Evolutionary conservation across 202 grass and related monocot species (phyloP).

Genomic region (Setaria viridis): DNA sequence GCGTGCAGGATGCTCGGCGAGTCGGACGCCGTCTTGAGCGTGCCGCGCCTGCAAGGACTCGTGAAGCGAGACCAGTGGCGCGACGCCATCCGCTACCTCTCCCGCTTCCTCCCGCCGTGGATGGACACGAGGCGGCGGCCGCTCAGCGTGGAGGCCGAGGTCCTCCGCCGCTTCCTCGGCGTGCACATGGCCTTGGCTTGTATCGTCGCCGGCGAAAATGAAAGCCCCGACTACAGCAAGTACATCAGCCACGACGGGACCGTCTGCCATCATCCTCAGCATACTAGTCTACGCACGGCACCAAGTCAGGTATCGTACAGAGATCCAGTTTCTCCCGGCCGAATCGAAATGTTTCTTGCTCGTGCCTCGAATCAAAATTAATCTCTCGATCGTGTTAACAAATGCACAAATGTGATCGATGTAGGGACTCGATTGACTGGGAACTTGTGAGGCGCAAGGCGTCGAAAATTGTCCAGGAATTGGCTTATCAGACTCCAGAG

Average conservation of each 20-base stretch:
- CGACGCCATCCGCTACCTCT: slow-evolving; percentile 18
- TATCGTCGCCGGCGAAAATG: not conserved
- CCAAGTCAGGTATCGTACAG: not conserved
- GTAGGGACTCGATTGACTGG: slow-evolving; percentile 1
- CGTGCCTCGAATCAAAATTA: not conserved
- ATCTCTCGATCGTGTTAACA: too few species aligned
- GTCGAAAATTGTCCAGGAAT: not conserved
- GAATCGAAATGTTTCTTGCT: too few species aligned
- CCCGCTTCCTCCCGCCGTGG: not conserved
- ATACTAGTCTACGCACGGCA: not conserved
- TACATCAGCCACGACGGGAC: not conserved
- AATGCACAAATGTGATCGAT: too few species aligned
- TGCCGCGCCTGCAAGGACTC: not conserved
- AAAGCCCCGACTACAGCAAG: not conserved
- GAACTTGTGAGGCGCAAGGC: slow-evolving; percentile 14
- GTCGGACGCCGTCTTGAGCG: not conserved
- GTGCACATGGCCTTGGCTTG: not conserved
- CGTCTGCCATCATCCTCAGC: not conserved
- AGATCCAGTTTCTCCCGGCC: not conserved
- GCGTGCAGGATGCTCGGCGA: not conserved
- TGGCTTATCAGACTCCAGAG: not conserved
- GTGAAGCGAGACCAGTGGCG: not conserved
- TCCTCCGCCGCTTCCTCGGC: not conserved
- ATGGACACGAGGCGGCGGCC: too few species aligned
- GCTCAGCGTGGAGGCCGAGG: not conserved